A percentile compares a stretch with the other conserved stretches of the same genome.
These are phyloP conservation scores for Backusella mclennaniae DNA, from an alignment of 192 early-diverging fungal genomes.

Conservation along the genomic window DNA sequence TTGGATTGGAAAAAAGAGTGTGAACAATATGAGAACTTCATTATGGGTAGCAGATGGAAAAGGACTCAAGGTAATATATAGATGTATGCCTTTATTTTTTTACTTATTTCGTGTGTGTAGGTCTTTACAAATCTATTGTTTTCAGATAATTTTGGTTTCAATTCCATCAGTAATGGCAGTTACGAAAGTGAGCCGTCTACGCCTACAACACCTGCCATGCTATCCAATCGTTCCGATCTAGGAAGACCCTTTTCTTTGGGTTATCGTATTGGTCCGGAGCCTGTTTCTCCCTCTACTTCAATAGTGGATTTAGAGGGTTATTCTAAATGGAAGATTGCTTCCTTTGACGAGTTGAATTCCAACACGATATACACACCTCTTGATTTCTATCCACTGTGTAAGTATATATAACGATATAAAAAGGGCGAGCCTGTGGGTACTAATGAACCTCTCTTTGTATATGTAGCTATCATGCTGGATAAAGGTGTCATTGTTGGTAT, in stretches of 20 bases:
- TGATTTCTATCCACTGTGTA: conserved; percentile 82
- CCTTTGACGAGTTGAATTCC: conserved; percentile 14
- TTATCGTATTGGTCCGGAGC: conserved; percentile 18
- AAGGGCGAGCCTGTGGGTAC: not conserved
- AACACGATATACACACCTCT: conserved; percentile 55
- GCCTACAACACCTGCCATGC: conserved; percentile 16
- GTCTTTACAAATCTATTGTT: conserved; percentile 31
- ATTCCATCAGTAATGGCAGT: not conserved
- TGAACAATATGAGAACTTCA: conserved; percentile 57
- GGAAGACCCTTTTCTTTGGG: conserved; percentile 25
- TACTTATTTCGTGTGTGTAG: conserved; percentile 6
- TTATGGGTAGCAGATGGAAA: conserved; percentile 71
- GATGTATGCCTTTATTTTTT: not conserved
- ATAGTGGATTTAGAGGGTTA: conserved; percentile 14
- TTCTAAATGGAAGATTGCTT: conserved; percentile 22
- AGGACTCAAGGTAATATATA: conserved; percentile 52
- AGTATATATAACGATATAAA: conserved; percentile 10
- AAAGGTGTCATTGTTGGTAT: conserved; percentile 76
- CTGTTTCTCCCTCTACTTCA: conserved; percentile 10
- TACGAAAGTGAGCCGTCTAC: conserved; percentile 28
- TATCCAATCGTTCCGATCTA: not conserved
- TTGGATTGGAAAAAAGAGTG: conserved; percentile 61
- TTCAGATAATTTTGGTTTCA: conserved; percentile 15
- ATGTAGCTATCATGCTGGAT: conserved; percentile 64
- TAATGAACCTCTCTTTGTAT: not conserved